Percentiles rank a stretch among this genome's conserved stretches.
phyloP scores from a whole-genome alignment of 768 basidiomycete genomes.

The Chalciporus piperatus region DNA sequence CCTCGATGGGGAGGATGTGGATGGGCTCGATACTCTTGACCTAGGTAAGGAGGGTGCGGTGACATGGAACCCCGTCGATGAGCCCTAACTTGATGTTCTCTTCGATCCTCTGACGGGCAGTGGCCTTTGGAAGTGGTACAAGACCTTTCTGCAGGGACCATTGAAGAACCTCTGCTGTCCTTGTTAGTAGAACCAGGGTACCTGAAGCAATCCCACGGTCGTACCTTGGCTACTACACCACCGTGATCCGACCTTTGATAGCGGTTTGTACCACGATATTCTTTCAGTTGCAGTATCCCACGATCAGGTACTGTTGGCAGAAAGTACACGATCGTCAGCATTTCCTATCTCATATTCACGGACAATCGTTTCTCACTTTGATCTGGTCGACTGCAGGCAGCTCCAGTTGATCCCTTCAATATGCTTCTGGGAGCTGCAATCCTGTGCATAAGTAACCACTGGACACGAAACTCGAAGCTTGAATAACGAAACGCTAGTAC shows the following conservation, averaged over 20 bases:
- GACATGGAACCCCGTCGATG: no score
- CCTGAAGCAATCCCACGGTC: not conserved
- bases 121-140: conserved; percentile 78
- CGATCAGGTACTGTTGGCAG: conserved; percentile 77
- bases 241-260: conserved; percentile 37
- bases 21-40: no score
- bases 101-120: conserved; percentile 60
- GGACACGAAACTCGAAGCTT: not conserved
- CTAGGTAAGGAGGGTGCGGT: no score
- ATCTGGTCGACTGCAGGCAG: conserved; percentile 30
- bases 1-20: no score
- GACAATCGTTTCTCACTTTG: conserved; percentile 14
- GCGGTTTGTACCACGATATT: conserved; percentile 65
- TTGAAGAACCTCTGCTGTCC: conserved; percentile 44
- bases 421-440: conserved; percentile 25
- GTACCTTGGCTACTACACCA: conserved; percentile 57
- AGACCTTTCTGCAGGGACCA: conserved; percentile 52
- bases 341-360: not conserved
- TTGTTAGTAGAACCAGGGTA: conserved; percentile 4
- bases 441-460: not conserved
- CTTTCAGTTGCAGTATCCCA: conserved; percentile 61
- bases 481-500: not conserved
- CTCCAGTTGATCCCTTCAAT: conserved; percentile 26
- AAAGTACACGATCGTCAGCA: conserved; percentile 39
- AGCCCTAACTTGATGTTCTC: no score